These are phyloP conservation scores for Boletus barrowsii DNA, from an alignment of 768 basidiomycete genomes.

Conservation along the genomic window DNA sequence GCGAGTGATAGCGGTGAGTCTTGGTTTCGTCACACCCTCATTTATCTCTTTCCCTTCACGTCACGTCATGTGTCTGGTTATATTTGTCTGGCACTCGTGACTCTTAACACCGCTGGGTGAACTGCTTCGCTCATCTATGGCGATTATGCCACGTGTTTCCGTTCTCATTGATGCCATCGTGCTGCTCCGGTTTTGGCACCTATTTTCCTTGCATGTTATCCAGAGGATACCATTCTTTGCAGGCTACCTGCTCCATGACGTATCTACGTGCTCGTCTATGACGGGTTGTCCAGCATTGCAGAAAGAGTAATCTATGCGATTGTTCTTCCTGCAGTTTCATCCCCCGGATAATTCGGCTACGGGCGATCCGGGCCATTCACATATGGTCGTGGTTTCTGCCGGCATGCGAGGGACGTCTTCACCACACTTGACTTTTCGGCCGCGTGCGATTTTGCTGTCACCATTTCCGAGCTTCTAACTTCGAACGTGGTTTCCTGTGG, in stretches of 20 bases:
- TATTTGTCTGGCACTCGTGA: background rate
- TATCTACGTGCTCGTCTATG: background rate
- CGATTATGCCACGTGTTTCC: constrained; percentile 1
- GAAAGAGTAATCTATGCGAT: constrained; percentile 1
- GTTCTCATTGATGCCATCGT: background rate
- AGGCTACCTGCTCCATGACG: background rate
- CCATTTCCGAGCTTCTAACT: constrained; percentile 11
- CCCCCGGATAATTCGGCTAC: background rate
- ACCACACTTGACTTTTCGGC: background rate
- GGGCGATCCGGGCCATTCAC: background rate
- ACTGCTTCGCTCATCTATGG: background rate
- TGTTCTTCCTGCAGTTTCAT: background rate
- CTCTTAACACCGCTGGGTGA: background rate
- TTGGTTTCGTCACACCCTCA: background rate
- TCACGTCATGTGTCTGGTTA: background rate
- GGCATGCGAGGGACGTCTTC: background rate
- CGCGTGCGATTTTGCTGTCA: background rate
- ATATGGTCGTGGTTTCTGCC: background rate
- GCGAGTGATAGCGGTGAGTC: constrained; percentile 28
- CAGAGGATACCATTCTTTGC: background rate
- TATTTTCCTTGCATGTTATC: background rate
- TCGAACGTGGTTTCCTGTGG: constrained; percentile 1
- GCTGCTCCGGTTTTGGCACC: background rate
- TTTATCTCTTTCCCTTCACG: background rate
- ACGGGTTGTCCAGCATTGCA: background rate